Percentiles rank a stretch among this genome's conserved stretches.
These are phyloP conservation scores for Imleria badia DNA, from an alignment of 768 basidiomycete species.

Conservation along the genomic window DNA sequence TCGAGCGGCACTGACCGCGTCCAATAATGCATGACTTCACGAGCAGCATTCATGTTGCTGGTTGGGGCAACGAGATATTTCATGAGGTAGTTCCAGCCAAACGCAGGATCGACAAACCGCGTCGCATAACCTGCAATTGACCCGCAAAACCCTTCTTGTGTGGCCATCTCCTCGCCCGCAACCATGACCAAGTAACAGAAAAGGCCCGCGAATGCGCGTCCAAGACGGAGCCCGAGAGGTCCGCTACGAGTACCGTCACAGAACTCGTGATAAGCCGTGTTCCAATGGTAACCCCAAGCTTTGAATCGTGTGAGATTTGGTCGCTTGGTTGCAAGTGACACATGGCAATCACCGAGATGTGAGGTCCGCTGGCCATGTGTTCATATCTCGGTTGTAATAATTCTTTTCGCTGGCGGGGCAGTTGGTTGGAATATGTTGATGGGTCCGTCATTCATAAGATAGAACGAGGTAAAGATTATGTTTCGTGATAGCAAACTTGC, in stretches of 20 bases:
- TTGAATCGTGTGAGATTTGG: background rate
- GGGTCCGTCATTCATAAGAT: background rate
- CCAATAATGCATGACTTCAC: slow-evolving; percentile 4
- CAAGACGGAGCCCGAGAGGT: slow-evolving; percentile 49
- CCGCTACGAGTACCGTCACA: slow-evolving; percentile 61
- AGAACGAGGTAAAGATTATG: no score
- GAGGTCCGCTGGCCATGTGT: slow-evolving; percentile 43
- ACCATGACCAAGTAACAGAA: slow-evolving; percentile 65
- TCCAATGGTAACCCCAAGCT: slow-evolving; percentile 54
- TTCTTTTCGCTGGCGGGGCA: slow-evolving; percentile 12
- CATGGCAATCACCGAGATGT: slow-evolving; percentile 62
- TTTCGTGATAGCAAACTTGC: no score
- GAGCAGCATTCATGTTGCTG: slow-evolving; percentile 63
- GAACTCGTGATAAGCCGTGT: slow-evolving; percentile 60
- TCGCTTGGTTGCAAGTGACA: slow-evolving; percentile 9
- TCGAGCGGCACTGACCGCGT: slow-evolving; percentile 1
- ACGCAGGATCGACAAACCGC: slow-evolving; percentile 67
- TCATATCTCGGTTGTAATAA: slow-evolving; percentile 28
- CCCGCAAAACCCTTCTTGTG: slow-evolving; percentile 63
- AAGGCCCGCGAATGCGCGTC: slow-evolving; percentile 51
- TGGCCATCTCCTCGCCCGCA: slow-evolving; percentile 44
- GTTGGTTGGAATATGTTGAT: background rate
- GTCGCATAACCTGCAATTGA: slow-evolving; percentile 62
- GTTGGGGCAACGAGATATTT: slow-evolving; percentile 69
- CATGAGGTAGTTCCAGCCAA: slow-evolving; percentile 56